These are phyloP conservation scores for Boletus sp. DNA, from an alignment of 768 basidiomycete genomes.

Conservation along the genomic window DNA sequence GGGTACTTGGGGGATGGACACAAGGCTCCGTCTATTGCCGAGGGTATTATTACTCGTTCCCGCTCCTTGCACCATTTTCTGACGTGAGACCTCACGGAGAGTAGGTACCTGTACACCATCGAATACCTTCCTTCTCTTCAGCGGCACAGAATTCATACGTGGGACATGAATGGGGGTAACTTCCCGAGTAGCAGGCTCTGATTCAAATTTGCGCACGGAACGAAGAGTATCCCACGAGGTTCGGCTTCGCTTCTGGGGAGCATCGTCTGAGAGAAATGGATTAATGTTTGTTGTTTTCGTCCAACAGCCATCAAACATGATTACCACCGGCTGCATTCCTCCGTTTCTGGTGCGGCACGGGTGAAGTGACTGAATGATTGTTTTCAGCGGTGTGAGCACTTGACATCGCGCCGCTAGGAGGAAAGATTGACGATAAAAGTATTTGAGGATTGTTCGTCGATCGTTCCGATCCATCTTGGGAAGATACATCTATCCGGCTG, in stretches of 20 bases:
- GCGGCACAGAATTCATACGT: slow-evolving; percentile 25
- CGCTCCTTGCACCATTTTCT: slow-evolving; percentile 1
- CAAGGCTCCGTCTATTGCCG: neutral
- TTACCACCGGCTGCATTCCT: slow-evolving; percentile 6
- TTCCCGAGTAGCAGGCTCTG: slow-evolving; percentile 29
- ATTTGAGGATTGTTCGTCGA: neutral
- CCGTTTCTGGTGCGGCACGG: slow-evolving; percentile 8
- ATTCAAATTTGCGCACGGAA: slow-evolving; percentile 18
- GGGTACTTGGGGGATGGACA: neutral
- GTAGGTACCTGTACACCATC: slow-evolving; percentile 32
- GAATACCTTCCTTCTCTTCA: slow-evolving; percentile 21
- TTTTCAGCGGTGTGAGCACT: neutral
- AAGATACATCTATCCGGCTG: slow-evolving; percentile 2
- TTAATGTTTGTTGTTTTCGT: slow-evolving; percentile 4
- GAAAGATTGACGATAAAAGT: neutral
- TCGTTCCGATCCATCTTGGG: neutral
- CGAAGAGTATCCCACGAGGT: slow-evolving; percentile 10
- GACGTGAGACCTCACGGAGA: slow-evolving; percentile 13
- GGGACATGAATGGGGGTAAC: slow-evolving; percentile 17
- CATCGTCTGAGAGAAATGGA: slow-evolving; percentile 10
- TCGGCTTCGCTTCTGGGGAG: slow-evolving; percentile 23
- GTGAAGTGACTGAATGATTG: neutral
- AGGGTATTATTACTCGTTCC: neutral
- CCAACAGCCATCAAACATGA: neutral
- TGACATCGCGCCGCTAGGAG: neutral